A percentile compares a stretch with the other conserved stretches of the same genome.
Conservation (phyloP, 805 yeast genomes). For the Starmerella floris region DNA sequence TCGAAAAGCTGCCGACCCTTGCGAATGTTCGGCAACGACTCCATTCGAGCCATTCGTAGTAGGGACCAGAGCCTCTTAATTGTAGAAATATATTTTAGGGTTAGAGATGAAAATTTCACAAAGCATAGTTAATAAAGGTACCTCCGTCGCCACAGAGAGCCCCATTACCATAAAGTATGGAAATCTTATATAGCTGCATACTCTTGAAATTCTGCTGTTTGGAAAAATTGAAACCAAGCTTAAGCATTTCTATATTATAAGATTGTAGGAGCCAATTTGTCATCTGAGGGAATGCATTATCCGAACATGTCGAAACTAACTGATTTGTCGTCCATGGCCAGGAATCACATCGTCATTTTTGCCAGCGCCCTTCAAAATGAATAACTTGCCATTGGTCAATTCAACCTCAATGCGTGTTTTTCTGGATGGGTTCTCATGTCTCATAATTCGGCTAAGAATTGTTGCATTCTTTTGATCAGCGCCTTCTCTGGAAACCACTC, state of each 20-base stretch:
- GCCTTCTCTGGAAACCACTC: constrained; percentile 6
- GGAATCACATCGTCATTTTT: constrained; percentile 1
- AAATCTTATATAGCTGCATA: too few relatives aligned
- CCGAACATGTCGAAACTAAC: too few relatives aligned
- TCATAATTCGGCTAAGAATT: background rate
- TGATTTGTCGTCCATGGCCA: constrained; percentile 3
- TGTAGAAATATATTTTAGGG: background rate
- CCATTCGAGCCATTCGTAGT: constrained; percentile 9
- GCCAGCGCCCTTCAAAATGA: background rate
- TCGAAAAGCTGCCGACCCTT: constrained; percentile 59
- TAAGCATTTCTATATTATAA: background rate
- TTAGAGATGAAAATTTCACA: background rate
- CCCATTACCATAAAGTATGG: too few relatives aligned
- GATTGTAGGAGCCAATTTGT: too few relatives aligned
- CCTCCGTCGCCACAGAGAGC: too few relatives aligned
- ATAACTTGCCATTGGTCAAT: background rate
- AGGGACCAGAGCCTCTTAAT: background rate
- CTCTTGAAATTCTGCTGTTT: too few relatives aligned
- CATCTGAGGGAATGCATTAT: too few relatives aligned
- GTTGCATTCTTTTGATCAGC: background rate
- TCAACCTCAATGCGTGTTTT: constrained; percentile 11
- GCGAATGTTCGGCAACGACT: constrained; percentile 14
- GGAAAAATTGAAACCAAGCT: too few relatives aligned
- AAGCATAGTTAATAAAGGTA: background rate
- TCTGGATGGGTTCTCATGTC: background rate